These are phyloP conservation scores for Debaryomycetaceae sp. DNA, from an alignment of 1,139 yeast genomes.

Conservation along the genomic window DNA sequence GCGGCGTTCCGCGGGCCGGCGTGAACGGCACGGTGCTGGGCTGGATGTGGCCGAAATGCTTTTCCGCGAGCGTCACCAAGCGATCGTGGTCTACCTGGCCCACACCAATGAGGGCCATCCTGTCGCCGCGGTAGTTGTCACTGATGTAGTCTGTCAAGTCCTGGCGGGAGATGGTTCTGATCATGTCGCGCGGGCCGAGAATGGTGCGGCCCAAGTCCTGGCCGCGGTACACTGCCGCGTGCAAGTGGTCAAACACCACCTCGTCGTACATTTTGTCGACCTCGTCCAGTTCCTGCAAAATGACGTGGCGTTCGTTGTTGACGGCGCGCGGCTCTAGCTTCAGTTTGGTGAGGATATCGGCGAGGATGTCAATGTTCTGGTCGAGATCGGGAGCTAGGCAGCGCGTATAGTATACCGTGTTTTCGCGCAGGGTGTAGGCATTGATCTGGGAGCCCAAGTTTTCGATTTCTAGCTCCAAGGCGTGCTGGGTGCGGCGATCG, in stretches of 20 bases:
- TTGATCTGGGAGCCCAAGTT: constrained; percentile 94
- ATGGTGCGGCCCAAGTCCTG: constrained; percentile 98
- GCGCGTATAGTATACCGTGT: constrained; percentile 93
- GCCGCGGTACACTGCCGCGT: constrained; percentile 79
- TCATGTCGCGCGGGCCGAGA: constrained; percentile 86
- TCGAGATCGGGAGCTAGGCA: constrained; percentile 74
- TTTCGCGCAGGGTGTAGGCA: constrained; percentile 95
- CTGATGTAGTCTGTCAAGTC: constrained; percentile 74
- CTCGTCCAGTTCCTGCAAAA: constrained; percentile 92
- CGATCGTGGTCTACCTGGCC: constrained; percentile 88
- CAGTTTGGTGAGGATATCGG: constrained; percentile 84
- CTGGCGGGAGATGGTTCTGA: constrained; percentile 62
- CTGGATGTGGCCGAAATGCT: constrained; percentile 67
- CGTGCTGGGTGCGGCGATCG: constrained; percentile 64
- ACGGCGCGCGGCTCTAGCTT: constrained; percentile 74
- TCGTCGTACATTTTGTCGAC: constrained; percentile 98
- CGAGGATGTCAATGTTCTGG: constrained; percentile 73
- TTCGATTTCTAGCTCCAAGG: constrained; percentile 86
- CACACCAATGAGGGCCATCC: constrained; percentile 95
- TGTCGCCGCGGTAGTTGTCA: constrained; percentile 86
- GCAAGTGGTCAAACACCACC: constrained; percentile 93
- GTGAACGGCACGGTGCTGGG: constrained; percentile 55
- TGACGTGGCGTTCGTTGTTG: constrained; percentile 93
- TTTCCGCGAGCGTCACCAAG: constrained; percentile 64
- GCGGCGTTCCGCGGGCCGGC: constrained; percentile 34